Conservation (phyloP, 805 yeast genomes). For the Yarrowia sp. region DNA sequence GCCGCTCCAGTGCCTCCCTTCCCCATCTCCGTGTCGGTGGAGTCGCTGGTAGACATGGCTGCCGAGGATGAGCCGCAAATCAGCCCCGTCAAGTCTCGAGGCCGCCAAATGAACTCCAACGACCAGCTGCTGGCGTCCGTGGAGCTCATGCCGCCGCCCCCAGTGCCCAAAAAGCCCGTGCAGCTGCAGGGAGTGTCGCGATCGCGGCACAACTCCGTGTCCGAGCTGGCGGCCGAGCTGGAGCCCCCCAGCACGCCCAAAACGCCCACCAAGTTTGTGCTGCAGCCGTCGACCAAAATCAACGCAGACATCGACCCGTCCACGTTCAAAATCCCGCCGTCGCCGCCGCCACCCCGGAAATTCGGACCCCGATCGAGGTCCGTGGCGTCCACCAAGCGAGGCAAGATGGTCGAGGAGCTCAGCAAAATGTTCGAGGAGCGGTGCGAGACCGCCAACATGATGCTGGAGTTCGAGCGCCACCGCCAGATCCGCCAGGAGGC, state of each 20-base stretch:
- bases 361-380: slow-evolving; percentile 45
- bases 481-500: slow-evolving; percentile 30
- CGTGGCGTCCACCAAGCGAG: slow-evolving; percentile 54
- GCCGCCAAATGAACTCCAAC: slow-evolving; percentile 11
- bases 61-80: slow-evolving; percentile 7
- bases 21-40: slow-evolving; percentile 31
- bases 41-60: slow-evolving; percentile 27
- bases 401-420: slow-evolving; percentile 65
- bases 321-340: slow-evolving; percentile 40
- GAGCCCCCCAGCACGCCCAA: slow-evolving; percentile 24
- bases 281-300: slow-evolving; percentile 35
- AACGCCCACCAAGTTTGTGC: slow-evolving; percentile 31
- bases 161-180: slow-evolving; percentile 29
- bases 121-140: not conserved
- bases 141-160: slow-evolving; percentile 30
- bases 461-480: slow-evolving; percentile 42
- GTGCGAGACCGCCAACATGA: slow-evolving; percentile 44
- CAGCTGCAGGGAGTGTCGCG: slow-evolving; percentile 15
- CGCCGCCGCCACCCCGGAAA: slow-evolving; percentile 42
- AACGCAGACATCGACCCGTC: slow-evolving; percentile 35
- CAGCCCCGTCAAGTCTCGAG: slow-evolving; percentile 21
- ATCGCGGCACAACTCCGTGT: slow-evolving; percentile 16
- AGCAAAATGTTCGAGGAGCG: slow-evolving; percentile 71
- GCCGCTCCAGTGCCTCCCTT: slow-evolving; percentile 20
- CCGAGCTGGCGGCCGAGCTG: slow-evolving; percentile 22